phyloP scores from a whole-genome alignment of 164 flowering plant species.

The Berberis vulgaris region DNA sequence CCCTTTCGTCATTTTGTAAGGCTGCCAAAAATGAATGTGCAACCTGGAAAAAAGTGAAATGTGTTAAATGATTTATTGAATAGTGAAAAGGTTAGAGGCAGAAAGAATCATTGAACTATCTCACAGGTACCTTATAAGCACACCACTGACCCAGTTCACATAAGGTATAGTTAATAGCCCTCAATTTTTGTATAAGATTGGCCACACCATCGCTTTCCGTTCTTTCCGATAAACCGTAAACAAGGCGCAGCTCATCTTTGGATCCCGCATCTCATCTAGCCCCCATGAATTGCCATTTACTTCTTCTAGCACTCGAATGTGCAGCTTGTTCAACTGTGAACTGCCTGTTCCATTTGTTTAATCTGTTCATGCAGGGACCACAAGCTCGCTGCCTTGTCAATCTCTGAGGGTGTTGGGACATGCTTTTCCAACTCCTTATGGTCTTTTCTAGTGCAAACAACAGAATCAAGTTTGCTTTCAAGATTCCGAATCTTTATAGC shows the following conservation, averaged over 20 bases:
- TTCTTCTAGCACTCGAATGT: slow-evolving; percentile 70
- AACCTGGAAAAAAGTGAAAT: slow-evolving; percentile 39
- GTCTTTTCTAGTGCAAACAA: slow-evolving; percentile 91
- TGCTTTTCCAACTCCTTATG: slow-evolving; percentile 91
- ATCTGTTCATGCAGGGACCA: slow-evolving; percentile 93
- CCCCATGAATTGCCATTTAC: slow-evolving; percentile 99
- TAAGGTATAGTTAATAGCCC: slow-evolving; percentile 95
- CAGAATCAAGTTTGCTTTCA: slow-evolving; percentile 86
- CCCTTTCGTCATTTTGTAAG: slow-evolving; percentile 93
- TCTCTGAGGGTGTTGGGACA: slow-evolving; percentile 94
- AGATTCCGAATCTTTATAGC: slow-evolving; percentile 97
- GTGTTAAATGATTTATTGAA: slow-evolving; percentile 10
- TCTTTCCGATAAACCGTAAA: slow-evolving; percentile 97
- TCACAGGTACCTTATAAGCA: slow-evolving; percentile 70
- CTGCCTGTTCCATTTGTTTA: slow-evolving; percentile 79
- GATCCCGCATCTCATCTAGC: slow-evolving; percentile 99
- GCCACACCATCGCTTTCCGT: slow-evolving; percentile 99
- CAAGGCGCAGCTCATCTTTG: slow-evolving; percentile 91
- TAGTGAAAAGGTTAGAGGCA: not conserved
- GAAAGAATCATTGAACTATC: not conserved
- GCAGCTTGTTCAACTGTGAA: slow-evolving; percentile 96
- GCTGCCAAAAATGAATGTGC: slow-evolving; percentile 87
- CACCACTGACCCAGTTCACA: slow-evolving; percentile 99
- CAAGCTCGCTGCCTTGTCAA: slow-evolving; percentile 81
- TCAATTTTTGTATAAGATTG: slow-evolving; percentile 82